Conservation (phyloP, 139 green algal genomes). For the Micractinium conductrix region DNA sequence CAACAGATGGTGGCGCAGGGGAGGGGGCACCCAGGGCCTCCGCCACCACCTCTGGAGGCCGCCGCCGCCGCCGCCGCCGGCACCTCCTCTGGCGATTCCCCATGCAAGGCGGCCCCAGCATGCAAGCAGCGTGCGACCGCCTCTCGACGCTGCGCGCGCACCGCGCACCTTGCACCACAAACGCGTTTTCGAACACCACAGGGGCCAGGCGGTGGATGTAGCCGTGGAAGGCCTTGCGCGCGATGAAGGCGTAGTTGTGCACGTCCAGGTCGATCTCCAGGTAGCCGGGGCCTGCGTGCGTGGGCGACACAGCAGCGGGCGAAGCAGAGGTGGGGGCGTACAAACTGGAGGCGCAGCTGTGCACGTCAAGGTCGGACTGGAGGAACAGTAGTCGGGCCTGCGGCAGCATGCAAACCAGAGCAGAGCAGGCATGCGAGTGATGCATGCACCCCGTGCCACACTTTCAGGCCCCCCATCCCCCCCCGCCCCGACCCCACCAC, state of each 20-base stretch:
- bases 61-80: neutral
- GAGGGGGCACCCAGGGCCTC: neutral
- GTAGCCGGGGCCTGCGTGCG: constrained; percentile 51
- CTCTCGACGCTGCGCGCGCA: neutral
- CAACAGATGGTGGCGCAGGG: neutral
- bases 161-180: constrained; percentile 72
- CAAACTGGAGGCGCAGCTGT: neutral
- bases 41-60: neutral
- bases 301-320: no score
- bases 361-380: neutral
- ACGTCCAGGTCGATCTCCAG: constrained; percentile 89
- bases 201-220: constrained; percentile 50
- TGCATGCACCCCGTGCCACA: no score
- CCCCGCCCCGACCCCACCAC: neutral
- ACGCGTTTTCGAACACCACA: constrained; percentile 82
- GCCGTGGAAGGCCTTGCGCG: constrained; percentile 61
- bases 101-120: neutral
- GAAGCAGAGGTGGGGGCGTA: no score
- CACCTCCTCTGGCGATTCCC: neutral
- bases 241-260: constrained; percentile 87
- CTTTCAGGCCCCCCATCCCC: no score
- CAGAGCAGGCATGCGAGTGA: no score
- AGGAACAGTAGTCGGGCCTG: no score
- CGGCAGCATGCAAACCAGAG: no score
- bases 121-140: neutral